Conservation (phyloP, 1,139 yeast species). For the Suhomyces bolitotheri region DNA sequence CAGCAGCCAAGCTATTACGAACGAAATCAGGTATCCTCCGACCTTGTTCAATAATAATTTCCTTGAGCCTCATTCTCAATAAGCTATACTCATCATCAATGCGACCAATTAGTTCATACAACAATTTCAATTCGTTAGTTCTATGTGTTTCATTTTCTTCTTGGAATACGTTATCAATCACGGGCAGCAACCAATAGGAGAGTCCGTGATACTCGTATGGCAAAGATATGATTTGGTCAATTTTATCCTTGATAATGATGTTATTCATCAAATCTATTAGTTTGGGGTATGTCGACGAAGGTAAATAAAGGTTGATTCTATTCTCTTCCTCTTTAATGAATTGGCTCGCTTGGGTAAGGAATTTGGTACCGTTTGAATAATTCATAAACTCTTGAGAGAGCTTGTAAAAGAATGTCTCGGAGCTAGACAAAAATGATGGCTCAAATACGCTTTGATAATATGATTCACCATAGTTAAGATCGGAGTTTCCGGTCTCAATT, state of each 20-base stretch:
- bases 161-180: conserved; percentile 23
- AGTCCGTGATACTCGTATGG: conserved; percentile 56
- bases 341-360: conserved; percentile 53
- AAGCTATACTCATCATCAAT: conserved; percentile 55
- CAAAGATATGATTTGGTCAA: conserved; percentile 48
- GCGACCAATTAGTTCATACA: conserved; percentile 54
- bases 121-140: conserved; percentile 37
- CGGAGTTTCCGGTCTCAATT: conserved; percentile 39
- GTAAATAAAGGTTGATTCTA: conserved; percentile 56
- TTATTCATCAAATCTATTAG: conserved; percentile 58
- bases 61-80: conserved; percentile 51
- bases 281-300: conserved; percentile 55
- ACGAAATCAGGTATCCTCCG: conserved; percentile 30
- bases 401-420: conserved; percentile 55
- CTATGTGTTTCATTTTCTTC: conserved; percentile 15
- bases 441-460: conserved; percentile 70
- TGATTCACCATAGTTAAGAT: conserved; percentile 44
- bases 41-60: conserved; percentile 47
- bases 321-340: conserved; percentile 60
- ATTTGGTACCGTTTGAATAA: conserved; percentile 48
- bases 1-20: conserved; percentile 19
- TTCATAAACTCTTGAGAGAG: conserved; percentile 47
- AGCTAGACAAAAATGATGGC: conserved; percentile 55
- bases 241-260: conserved; percentile 60
- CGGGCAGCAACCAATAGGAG: conserved; percentile 50